Evolutionary conservation across 768 basidiomycete species (phyloP).

Genomic region (Trametes gibbosa): DNA sequence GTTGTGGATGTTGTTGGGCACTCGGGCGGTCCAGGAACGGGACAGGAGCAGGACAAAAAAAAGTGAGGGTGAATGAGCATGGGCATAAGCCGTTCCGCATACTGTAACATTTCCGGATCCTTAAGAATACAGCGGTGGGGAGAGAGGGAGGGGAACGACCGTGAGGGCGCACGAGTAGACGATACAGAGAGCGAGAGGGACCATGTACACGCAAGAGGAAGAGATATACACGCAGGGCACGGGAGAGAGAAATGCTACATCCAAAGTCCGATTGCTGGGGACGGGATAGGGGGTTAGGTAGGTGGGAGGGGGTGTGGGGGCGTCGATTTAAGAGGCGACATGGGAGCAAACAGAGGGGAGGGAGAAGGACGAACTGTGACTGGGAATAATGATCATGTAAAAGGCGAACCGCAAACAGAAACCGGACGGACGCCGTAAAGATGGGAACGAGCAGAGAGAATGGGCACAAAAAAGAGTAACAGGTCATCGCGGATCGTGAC

Average conservation of each 20-base stretch:
- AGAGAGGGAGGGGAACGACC: background rate
- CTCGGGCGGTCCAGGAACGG: no score
- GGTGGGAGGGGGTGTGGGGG: no score
- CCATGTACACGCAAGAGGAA: background rate
- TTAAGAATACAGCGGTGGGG: constrained; percentile 13
- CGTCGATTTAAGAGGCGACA: no score
- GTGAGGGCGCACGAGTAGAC: background rate
- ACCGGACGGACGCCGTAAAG: background rate
- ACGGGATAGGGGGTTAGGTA: no score
- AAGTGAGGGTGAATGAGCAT: background rate
- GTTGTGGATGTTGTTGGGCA: no score
- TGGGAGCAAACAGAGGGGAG: background rate
- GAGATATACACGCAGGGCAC: no score
- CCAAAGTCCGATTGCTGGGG: constrained; percentile 13
- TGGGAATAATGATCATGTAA: constrained; percentile 26
- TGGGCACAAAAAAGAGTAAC: background rate
- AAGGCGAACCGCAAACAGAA: background rate
- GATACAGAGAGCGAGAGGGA: background rate
- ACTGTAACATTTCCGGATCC: background rate
- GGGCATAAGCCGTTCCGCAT: background rate
- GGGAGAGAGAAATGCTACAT: constrained; percentile 6
- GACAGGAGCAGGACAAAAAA: background rate
- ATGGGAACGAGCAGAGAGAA: background rate
- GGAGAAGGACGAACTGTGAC: constrained; percentile 10
- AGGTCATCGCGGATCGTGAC: constrained; percentile 7